These are phyloP conservation scores for Ceriops zippeliana DNA, from an alignment of 345 rosid genomes.

Conservation along the genomic window DNA sequence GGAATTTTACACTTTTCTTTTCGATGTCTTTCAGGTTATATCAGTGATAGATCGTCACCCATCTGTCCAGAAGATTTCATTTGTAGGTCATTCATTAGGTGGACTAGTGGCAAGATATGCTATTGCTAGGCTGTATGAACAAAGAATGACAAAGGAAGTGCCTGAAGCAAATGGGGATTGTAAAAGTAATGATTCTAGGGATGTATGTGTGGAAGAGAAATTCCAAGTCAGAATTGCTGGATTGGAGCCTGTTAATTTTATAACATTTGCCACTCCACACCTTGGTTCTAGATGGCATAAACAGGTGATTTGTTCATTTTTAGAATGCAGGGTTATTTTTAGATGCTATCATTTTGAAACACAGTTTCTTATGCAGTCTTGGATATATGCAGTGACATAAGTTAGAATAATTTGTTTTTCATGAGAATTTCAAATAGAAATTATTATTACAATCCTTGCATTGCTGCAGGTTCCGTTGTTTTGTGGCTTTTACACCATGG, in stretches of 20 bases:
- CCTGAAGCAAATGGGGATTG: constrained; percentile 34
- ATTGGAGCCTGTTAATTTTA: constrained; percentile 72
- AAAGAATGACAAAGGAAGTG: constrained; percentile 27
- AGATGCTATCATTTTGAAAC: neutral
- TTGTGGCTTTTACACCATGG: constrained; percentile 62
- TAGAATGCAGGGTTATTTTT: neutral
- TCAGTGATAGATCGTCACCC: constrained; percentile 53
- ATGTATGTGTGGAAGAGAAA: constrained; percentile 28
- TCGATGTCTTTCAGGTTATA: constrained; percentile 47
- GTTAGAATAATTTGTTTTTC: neutral
- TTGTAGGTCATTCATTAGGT: constrained; percentile 84
- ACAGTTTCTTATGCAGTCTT: neutral
- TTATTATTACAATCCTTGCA: neutral
- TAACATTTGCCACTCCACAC: constrained; percentile 84
- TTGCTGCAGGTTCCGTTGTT: constrained; percentile 63
- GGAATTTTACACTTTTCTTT: constrained; percentile 8
- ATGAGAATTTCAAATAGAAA: too few relatives aligned
- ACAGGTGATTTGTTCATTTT: constrained; percentile 49
- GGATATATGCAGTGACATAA: neutral
- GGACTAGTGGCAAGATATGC: constrained; percentile 86
- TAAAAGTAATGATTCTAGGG: constrained; percentile 27
- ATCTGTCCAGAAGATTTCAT: constrained; percentile 61
- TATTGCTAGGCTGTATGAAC: constrained; percentile 63
- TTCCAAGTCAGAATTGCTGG: constrained; percentile 58
- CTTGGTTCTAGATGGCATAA: constrained; percentile 87